A percentile compares a stretch with the other conserved stretches of the same genome.
These are phyloP conservation scores for Nitzschia sp. DNA, from an alignment of 108 stramenopile species.

Conservation along the genomic window DNA sequence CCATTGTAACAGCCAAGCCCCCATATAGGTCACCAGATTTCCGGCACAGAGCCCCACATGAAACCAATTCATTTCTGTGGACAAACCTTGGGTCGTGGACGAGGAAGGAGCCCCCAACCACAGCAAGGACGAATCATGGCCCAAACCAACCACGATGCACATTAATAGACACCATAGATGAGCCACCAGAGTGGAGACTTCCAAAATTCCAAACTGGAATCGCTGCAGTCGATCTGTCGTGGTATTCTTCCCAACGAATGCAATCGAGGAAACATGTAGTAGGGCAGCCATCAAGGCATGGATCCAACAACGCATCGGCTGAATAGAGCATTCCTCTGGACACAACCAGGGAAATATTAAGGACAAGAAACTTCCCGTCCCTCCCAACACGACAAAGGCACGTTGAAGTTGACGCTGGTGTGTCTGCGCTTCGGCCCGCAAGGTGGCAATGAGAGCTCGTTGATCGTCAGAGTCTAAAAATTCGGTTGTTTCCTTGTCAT, in stretches of 20 bases:
- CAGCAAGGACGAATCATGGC: too few species aligned
- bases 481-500: neutral
- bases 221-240: too few species aligned
- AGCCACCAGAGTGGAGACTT: neutral
- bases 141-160: too few species aligned
- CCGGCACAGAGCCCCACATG: slow-evolving; percentile 30
- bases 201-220: neutral
- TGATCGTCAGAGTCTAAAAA: slow-evolving; percentile 37
- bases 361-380: slow-evolving; percentile 15
- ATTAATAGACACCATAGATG: too few species aligned
- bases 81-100: too few species aligned
- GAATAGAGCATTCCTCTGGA: slow-evolving; percentile 31
- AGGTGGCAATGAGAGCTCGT: slow-evolving; percentile 13
- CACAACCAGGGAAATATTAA: slow-evolving; percentile 31
- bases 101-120: too few species aligned
- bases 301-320: slow-evolving; percentile 17
- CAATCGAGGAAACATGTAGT: slow-evolving; percentile 6
- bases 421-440: slow-evolving; percentile 21
- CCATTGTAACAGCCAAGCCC: slow-evolving; percentile 26
- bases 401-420: slow-evolving; percentile 25
- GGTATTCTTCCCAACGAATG: neutral
- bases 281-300: slow-evolving; percentile 16
- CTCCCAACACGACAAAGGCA: slow-evolving; percentile 22
- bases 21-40: slow-evolving; percentile 32
- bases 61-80: slow-evolving; percentile 12